Evolutionary conservation across 1,284 basidiomycete species (phyloP).

Genomic region (Xerocomus amazonicus): DNA sequence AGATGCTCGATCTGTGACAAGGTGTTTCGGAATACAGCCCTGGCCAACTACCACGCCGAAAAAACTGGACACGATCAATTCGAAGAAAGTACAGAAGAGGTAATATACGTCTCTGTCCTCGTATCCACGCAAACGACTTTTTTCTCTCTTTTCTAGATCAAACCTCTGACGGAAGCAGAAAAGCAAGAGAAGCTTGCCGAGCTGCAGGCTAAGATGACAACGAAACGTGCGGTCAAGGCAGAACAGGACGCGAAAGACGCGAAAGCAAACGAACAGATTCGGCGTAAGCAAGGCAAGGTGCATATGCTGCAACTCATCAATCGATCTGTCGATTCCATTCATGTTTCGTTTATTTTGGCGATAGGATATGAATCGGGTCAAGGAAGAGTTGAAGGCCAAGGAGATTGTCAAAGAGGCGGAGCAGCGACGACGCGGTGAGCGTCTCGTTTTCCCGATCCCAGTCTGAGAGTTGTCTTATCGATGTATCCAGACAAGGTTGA

Average conservation of each 20-base stretch:
- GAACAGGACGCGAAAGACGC: conserved; percentile 68
- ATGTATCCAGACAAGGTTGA: conserved; percentile 70
- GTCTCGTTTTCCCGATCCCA: neutral
- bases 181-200: conserved; percentile 82
- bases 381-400: conserved; percentile 77
- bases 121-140: no score
- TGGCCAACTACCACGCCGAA: conserved; percentile 93
- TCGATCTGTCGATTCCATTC: no score
- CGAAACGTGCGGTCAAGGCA: conserved; percentile 69
- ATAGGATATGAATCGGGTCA: conserved; percentile 68
- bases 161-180: conserved; percentile 93
- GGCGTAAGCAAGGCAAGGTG: conserved; percentile 82
- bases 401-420: conserved; percentile 79
- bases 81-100: conserved; percentile 94
- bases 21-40: conserved; percentile 81
- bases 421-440: conserved; percentile 68
- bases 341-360: no score
- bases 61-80: conserved; percentile 94
- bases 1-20: conserved; percentile 82
- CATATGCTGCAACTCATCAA: neutral
- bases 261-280: conserved; percentile 75
- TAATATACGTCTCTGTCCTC: conserved; percentile 32
- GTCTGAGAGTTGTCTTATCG: neutral
- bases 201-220: conserved; percentile 71
- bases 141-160: conserved; percentile 50